A percentile compares a stretch with the other conserved stretches of the same genome.
Conservation (phyloP, 1,284 basidiomycete genomes). For the Phylloboletellus chloephorus region DNA sequence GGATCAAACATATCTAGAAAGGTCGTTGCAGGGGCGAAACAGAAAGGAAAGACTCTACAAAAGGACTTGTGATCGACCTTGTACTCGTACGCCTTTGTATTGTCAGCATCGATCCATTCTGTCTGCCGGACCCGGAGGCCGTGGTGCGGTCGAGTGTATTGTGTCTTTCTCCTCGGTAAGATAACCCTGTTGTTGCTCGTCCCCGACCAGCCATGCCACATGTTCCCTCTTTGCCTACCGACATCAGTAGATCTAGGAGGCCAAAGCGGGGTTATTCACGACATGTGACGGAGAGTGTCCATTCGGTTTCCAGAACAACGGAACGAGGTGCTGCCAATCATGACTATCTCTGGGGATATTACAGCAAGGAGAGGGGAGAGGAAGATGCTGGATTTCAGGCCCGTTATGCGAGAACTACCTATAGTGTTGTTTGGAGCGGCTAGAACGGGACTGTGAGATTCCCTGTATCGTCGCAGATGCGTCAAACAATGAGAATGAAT, state of each 20-base stretch:
- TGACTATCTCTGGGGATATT: conserved; percentile 3
- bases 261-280: background rate
- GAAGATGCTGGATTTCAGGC: conserved; percentile 3
- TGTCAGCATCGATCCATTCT: too few relatives aligned
- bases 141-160: background rate
- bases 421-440: background rate
- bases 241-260: too few relatives aligned
- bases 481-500: too few relatives aligned
- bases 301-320: background rate
- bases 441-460: too few relatives aligned
- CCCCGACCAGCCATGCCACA: too few relatives aligned
- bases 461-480: too few relatives aligned
- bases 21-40: conserved; percentile 40
- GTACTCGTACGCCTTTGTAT: background rate
- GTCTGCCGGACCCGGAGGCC: too few relatives aligned
- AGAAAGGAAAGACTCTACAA: conserved; percentile 43
- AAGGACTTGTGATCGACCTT: conserved; percentile 19
- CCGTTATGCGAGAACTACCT: conserved; percentile 2
- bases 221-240: too few relatives aligned
- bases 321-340: background rate
- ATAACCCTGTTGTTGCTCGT: too few relatives aligned
- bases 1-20: conserved; percentile 19
- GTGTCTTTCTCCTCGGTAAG: too few relatives aligned
- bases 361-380: background rate
- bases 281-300: conserved; percentile 5